These are phyloP conservation scores for Trichoderma erinaceum DNA, from an alignment of 495 filamentous ascomycete species.

Conservation along the genomic window DNA sequence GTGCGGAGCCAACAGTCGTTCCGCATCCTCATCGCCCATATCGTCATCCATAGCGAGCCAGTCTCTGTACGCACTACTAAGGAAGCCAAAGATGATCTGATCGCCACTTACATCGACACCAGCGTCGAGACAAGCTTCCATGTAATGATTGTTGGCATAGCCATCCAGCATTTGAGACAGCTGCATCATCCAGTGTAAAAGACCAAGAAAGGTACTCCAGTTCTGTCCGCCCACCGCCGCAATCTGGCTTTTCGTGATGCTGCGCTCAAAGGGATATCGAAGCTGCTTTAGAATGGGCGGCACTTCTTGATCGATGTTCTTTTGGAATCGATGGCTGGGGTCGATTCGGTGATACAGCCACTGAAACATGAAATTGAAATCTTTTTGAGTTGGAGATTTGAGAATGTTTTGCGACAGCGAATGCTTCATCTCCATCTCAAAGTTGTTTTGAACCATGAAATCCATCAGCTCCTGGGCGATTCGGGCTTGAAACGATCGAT, in stretches of 20 bases:
- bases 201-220: slow-evolving; percentile 86
- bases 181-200: slow-evolving; percentile 99
- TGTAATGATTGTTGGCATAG: slow-evolving; percentile 67
- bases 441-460: slow-evolving; percentile 83
- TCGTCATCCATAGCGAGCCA: slow-evolving; percentile 88
- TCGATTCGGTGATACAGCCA: slow-evolving; percentile 96
- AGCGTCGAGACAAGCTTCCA: slow-evolving; percentile 75
- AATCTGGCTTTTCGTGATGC: slow-evolving; percentile 91
- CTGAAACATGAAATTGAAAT: slow-evolving; percentile 95
- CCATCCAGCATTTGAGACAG: slow-evolving; percentile 83
- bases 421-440: slow-evolving; percentile 96
- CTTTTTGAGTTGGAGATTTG: slow-evolving; percentile 92
- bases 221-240: slow-evolving; percentile 91
- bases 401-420: slow-evolving; percentile 78
- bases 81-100: slow-evolving; percentile 87
- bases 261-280: slow-evolving; percentile 88
- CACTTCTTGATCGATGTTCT: slow-evolving; percentile 89
- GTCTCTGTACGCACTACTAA: slow-evolving; percentile 81
- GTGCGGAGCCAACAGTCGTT: slow-evolving; percentile 69
- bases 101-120: slow-evolving; percentile 84
- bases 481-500: slow-evolving; percentile 68
- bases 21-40: slow-evolving; percentile 73
- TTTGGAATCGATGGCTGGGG: slow-evolving; percentile 82
- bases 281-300: slow-evolving; percentile 85
- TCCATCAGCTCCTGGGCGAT: slow-evolving; percentile 88